A percentile compares a stretch with the other conserved stretches of the same genome.
phyloP scores from a whole-genome alignment of 495 filamentous ascomycete species.

The Aspergillus egyptiacus region DNA sequence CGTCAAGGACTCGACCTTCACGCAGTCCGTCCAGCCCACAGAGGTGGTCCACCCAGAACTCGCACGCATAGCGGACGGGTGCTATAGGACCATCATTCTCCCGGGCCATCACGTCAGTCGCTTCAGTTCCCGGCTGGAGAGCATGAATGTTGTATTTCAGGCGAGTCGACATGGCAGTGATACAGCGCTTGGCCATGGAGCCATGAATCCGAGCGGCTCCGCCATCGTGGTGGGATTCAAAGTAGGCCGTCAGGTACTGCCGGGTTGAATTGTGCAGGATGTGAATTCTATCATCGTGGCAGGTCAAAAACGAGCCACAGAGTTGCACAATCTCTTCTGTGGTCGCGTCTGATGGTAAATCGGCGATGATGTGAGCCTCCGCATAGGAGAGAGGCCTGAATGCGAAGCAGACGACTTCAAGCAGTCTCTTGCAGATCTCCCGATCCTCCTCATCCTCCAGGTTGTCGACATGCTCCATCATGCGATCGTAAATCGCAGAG shows the following conservation, averaged over 20 bases:
- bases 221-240: too few species aligned
- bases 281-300: background rate
- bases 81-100: conserved; percentile 12
- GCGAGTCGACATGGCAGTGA: conserved; percentile 18
- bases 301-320: background rate
- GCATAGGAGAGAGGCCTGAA: background rate
- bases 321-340: background rate
- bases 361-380: background rate
- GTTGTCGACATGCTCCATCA: background rate
- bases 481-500: background rate
- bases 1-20: background rate
- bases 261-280: background rate
- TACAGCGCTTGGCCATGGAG: background rate
- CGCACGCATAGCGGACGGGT: conserved; percentile 10
- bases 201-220: too few species aligned
- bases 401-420: background rate
- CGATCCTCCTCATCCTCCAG: too few species aligned
- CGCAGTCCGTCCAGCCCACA: conserved; percentile 2
- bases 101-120: conserved; percentile 19
- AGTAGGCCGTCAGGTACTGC: background rate
- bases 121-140: conserved; percentile 21
- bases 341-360: background rate
- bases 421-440: background rate
- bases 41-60: conserved; percentile 44
- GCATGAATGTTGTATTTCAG: conserved; percentile 30